Conservation (phyloP, 495 filamentous ascomycete species). For the Penicillium coprophilum region DNA sequence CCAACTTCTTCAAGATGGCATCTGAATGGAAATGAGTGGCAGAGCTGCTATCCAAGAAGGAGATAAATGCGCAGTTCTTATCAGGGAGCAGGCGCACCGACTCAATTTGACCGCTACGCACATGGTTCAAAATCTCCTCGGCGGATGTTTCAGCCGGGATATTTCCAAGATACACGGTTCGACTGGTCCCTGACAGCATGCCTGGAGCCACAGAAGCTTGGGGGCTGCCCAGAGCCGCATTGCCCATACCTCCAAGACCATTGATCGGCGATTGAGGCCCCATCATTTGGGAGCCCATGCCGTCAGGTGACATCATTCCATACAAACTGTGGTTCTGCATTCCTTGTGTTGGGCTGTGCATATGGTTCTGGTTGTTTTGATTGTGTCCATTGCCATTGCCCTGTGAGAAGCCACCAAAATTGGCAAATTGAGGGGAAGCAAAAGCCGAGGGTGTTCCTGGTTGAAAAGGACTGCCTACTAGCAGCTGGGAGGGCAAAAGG, state of each 20-base stretch:
- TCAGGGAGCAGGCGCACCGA: constrained; percentile 93
- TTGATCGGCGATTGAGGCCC: constrained; percentile 86
- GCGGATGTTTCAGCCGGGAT: constrained; percentile 97
- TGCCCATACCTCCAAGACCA: constrained; percentile 61
- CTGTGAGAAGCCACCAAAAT: constrained; percentile 73
- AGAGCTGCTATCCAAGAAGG: constrained; percentile 93
- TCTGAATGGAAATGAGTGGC: constrained; percentile 99
- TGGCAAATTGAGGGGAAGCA: constrained; percentile 85
- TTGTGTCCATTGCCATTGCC: constrained; percentile 59
- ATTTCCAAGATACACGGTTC: constrained; percentile 96
- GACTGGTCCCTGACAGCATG: constrained; percentile 84
- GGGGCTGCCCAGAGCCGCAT: constrained; percentile 57
- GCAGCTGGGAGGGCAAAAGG: constrained; percentile 86
- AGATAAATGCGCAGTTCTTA: constrained; percentile 99
- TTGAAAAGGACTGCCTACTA: constrained; percentile 95
- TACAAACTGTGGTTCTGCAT: constrained; percentile 70
- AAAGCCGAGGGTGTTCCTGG: constrained; percentile 89
- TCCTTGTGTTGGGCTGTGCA: constrained; percentile 61
- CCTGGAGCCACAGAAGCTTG: constrained; percentile 74
- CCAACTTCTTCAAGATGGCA: constrained; percentile 97
- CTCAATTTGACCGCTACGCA: constrained; percentile 97
- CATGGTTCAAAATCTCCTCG: constrained; percentile 95
- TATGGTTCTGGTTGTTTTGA: constrained; percentile 55
- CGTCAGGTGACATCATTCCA: constrained; percentile 72
- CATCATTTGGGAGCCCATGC: constrained; percentile 69